Evolutionary conservation across 2,329 filamentous ascomycete species (phyloP).

Genomic region (Aureobasidium sp.): DNA sequence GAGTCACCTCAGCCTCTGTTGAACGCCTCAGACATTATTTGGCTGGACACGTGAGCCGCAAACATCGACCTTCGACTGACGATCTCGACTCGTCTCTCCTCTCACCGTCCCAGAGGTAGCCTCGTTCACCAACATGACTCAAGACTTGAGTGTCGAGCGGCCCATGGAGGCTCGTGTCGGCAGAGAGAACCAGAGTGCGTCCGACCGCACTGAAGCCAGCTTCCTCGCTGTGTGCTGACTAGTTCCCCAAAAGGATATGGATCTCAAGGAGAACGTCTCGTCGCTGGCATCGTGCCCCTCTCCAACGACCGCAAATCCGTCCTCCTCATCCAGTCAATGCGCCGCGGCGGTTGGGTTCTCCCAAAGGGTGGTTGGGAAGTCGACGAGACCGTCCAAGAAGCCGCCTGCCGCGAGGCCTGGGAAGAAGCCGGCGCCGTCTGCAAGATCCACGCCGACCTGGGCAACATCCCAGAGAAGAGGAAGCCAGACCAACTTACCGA

Average conservation of each 20-base stretch:
- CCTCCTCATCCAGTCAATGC: slow-evolving; percentile 85
- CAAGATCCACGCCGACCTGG: slow-evolving; percentile 76
- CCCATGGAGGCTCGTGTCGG: slow-evolving; percentile 63
- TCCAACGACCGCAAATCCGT: slow-evolving; percentile 81
- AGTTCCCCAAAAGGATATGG: slow-evolving; percentile 67
- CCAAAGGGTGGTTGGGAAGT: slow-evolving; percentile 98
- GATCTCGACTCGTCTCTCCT: neutral
- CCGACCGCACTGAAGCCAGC: neutral
- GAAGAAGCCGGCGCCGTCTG: slow-evolving; percentile 93
- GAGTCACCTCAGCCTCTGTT: slow-evolving; percentile 16
- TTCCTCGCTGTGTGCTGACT: slow-evolving; percentile 18
- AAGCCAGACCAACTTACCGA: slow-evolving; percentile 45
- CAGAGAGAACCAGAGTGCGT: slow-evolving; percentile 75
- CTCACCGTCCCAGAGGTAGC: neutral
- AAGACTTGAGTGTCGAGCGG: slow-evolving; percentile 32
- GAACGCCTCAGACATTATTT: slow-evolving; percentile 17
- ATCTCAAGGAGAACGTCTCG: slow-evolving; percentile 82
- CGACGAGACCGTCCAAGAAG: slow-evolving; percentile 84
- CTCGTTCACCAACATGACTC: slow-evolving; percentile 34
- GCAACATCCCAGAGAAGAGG: slow-evolving; percentile 76
- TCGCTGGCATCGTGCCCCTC: slow-evolving; percentile 88
- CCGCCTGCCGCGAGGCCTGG: slow-evolving; percentile 85
- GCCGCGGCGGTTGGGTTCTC: slow-evolving; percentile 88
- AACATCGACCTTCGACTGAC: neutral
- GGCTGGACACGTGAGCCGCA: slow-evolving; percentile 14